Evolutionary conservation across 495 filamentous ascomycete genomes (phyloP).

Genomic region (Xylaria palmicola): DNA sequence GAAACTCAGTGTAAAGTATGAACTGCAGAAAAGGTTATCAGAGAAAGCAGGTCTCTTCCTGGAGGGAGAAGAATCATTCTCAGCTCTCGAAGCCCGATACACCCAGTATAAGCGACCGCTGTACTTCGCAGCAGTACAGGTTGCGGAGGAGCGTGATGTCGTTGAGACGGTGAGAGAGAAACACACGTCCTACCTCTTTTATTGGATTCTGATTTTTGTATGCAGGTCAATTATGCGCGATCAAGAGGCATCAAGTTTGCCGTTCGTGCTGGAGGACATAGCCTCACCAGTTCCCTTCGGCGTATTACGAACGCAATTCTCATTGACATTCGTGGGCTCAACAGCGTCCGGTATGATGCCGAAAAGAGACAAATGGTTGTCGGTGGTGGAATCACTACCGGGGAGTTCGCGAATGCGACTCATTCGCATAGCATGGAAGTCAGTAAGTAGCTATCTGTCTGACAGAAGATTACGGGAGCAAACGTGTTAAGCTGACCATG

Average conservation of each 20-base stretch:
- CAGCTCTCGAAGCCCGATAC: not conserved
- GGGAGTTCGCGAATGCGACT: not conserved
- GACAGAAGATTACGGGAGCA: too few relatives aligned
- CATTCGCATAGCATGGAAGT: not conserved
- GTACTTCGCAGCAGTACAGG: not conserved
- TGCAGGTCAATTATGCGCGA: conserved; percentile 6
- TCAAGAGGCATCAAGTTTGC: conserved; percentile 7
- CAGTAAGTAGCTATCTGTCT: too few relatives aligned
- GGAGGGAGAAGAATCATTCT: not conserved
- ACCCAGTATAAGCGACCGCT: not conserved
- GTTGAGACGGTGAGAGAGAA: not conserved
- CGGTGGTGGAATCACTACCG: not conserved
- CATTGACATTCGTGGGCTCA: not conserved
- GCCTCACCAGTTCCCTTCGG: not conserved
- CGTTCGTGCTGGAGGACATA: conserved; percentile 12
- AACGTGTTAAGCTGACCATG: conserved; percentile 40
- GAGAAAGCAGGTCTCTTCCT: not conserved
- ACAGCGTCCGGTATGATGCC: not conserved
- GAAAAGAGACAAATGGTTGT: not conserved
- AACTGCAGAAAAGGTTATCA: not conserved
- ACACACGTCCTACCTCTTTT: not conserved
- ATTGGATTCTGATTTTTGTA: not conserved
- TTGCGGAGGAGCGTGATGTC: not conserved
- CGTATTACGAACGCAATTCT: not conserved
- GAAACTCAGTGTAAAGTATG: not conserved